Evolutionary conservation across 352 stramenopile species (phyloP), one percentile per base, ranked within the genome.

Genomic region (Phytophthora aleatoria): DNA sequence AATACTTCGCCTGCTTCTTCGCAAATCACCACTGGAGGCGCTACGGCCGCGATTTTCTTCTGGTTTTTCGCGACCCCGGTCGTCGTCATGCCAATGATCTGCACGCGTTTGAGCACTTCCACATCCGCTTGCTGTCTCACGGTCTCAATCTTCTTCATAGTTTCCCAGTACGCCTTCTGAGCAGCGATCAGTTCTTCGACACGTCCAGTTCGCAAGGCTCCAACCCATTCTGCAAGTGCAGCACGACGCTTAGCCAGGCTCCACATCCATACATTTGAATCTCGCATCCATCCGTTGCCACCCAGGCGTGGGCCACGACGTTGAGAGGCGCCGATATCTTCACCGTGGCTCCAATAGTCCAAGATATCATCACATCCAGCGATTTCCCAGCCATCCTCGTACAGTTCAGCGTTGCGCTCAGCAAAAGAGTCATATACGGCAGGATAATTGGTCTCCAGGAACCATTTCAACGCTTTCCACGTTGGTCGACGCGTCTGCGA

Each of bases 1-100:
- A 96, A 67, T 5, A 97, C 85, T 69, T 97, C 90, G 13, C 83
- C 89, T 20, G 90, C 90, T 76, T 97, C 90, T 69, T 96, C 89
- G 33, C 90, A 87, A 53, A 97, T 81, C 1, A 97, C 76, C n/a
- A 96, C 77, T 2, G 77, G 76, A 12, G 86, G 71, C 7, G 65
- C 67, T 51, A 92, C 75, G 9, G 67, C 69, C 27, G 69, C 73
- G 8, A 97, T 69, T 26, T 94, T 75, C 27, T 89, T 67, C 31
- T 80, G 76, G 49, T 90, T 80, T 68, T 85, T 86, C 10, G 87
- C 89, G n/a, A 83, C 85, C 16, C 85, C 86, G 13, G 86, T 88
- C 26, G 87, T 97, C 7, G 87, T 97, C 62, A 90, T 88, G 16
- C 89, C 89, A 45, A 97, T 90, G 24, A 97, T 78, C 20, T 83